phyloP scores from a whole-genome alignment of 31 red algal species.

The Asparagopsis taxiformis region DNA sequence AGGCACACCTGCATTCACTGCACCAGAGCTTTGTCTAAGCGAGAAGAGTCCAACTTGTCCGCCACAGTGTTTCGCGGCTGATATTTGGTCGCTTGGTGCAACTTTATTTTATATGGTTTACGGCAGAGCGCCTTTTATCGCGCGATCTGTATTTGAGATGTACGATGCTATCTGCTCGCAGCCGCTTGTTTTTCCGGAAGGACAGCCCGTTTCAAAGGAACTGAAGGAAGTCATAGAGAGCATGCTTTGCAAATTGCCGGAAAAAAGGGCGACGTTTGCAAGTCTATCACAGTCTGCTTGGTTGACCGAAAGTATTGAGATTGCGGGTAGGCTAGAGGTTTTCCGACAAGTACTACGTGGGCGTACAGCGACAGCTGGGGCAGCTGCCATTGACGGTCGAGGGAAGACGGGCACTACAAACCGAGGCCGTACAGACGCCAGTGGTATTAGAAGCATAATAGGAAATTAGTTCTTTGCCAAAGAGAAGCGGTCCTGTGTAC shows the following conservation, averaged over 20 bases:
- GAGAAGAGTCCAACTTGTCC: slow-evolving; percentile 8
- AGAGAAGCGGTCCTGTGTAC: no score
- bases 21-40: slow-evolving; percentile 71
- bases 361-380: no score
- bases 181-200: slow-evolving; percentile 32
- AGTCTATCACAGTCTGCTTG: slow-evolving; percentile 13
- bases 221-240: slow-evolving; percentile 3
- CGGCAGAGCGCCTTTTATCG: slow-evolving; percentile 78
- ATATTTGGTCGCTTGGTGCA: slow-evolving; percentile 91
- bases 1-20: slow-evolving; percentile 91
- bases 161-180: slow-evolving; percentile 61
- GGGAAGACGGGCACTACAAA: no score
- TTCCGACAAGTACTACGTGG: no score
- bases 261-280: slow-evolving; percentile 12
- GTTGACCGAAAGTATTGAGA: slow-evolving; percentile 11
- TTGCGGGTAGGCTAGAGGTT: slow-evolving; percentile 22
- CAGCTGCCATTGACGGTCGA: no score
- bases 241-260: slow-evolving; percentile 37
- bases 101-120: slow-evolving; percentile 82
- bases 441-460: no score
- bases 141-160: slow-evolving; percentile 72
- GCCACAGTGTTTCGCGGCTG: slow-evolving; percentile 31
- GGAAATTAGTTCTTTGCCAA: no score
- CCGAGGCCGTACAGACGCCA: no score
- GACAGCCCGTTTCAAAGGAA: neutral